Evolutionary conservation across 805 yeast species (phyloP).

Genomic region (Tetrapisispora iriomotensis): DNA sequence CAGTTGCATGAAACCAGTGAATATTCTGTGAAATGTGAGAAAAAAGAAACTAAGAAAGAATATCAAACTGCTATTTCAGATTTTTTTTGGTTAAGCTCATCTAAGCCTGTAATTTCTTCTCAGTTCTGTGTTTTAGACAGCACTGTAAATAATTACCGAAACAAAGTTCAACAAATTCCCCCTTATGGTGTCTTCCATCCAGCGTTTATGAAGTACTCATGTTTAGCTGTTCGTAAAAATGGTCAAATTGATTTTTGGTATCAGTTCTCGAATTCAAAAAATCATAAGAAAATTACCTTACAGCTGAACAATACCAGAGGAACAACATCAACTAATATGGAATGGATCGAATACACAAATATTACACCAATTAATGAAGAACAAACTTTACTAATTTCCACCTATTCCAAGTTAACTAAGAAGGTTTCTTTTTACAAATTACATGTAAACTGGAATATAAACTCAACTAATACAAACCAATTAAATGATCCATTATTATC

Average conservation of each 20-base stretch:
- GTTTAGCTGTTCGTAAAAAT: slow-evolving; percentile 27
- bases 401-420: slow-evolving; percentile 20
- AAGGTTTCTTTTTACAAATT: slow-evolving; percentile 24
- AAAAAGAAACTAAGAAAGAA: slow-evolving; percentile 30
- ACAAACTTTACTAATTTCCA: slow-evolving; percentile 24
- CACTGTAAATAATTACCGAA: slow-evolving; percentile 20
- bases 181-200: slow-evolving; percentile 31
- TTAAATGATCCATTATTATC: slow-evolving; percentile 26
- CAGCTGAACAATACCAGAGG: slow-evolving; percentile 19
- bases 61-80: slow-evolving; percentile 30
- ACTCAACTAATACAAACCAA: slow-evolving; percentile 15
- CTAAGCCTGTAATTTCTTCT: slow-evolving; percentile 27
- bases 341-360: slow-evolving; percentile 26
- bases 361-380: slow-evolving; percentile 27
- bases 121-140: slow-evolving; percentile 26
- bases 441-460: slow-evolving; percentile 26
- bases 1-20: slow-evolving; percentile 25
- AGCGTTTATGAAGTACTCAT: slow-evolving; percentile 31
- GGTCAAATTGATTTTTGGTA: slow-evolving; percentile 32
- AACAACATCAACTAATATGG: slow-evolving; percentile 19
- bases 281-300: slow-evolving; percentile 27
- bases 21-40: slow-evolving; percentile 30
- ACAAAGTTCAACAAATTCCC: slow-evolving; percentile 27
- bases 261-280: slow-evolving; percentile 31
- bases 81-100: slow-evolving; percentile 36